These are phyloP conservation scores for Penicillium digitatum DNA, from an alignment of 2,329 filamentous ascomycete genomes.

Conservation along the genomic window DNA sequence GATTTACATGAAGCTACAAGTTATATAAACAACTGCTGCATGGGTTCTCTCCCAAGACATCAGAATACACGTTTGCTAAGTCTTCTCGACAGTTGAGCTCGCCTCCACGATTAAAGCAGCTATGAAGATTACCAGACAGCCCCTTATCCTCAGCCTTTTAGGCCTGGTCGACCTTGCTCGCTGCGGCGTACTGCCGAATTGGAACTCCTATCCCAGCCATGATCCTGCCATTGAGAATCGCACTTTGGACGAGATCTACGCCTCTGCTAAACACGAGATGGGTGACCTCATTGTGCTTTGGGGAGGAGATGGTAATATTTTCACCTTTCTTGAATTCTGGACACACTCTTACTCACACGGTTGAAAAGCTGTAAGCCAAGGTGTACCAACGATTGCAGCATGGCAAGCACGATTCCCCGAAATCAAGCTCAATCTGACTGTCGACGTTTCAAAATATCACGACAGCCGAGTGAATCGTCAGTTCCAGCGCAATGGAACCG, in stretches of 20 bases:
- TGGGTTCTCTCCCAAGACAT: background rate
- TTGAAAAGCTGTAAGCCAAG: background rate
- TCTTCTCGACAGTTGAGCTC: background rate
- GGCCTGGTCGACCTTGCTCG: background rate
- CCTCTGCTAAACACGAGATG: conserved; percentile 47
- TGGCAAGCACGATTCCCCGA: conserved; percentile 42
- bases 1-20: no score
- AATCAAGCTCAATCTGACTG: conserved; percentile 52
- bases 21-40: no score
- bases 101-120: background rate
- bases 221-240: conserved; percentile 41
- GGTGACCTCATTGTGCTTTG: conserved; percentile 14
- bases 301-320: conserved; percentile 23
- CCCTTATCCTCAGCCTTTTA: background rate
- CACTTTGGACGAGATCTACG: conserved; percentile 49
- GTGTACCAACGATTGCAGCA: conserved; percentile 31
- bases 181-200: background rate
- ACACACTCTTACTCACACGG: background rate
- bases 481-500: conserved; percentile 34
- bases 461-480: conserved; percentile 48
- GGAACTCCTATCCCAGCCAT: conserved; percentile 6
- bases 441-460: conserved; percentile 56
- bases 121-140: background rate
- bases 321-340: background rate
- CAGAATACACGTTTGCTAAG: background rate